Conservation (phyloP, 495 filamentous ascomycete species). For the Xylaria intraflava region DNA sequence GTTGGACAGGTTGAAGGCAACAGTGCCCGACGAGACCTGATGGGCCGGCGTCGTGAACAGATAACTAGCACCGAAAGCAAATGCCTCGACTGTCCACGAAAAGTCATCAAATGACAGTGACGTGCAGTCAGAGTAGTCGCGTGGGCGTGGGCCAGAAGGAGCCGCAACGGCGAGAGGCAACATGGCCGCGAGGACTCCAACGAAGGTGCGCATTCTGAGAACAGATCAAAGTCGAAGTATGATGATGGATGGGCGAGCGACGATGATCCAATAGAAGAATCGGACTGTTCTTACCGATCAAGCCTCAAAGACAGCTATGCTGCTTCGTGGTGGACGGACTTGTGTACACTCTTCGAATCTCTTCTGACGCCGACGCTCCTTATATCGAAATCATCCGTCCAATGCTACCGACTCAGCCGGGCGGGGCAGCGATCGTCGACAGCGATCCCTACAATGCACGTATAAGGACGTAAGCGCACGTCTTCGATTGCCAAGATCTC, state of each 20-base stretch:
- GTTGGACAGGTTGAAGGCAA: conserved; percentile 40
- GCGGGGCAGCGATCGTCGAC: no score
- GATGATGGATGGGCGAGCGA: neutral
- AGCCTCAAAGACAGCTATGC: no score
- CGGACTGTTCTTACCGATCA: neutral
- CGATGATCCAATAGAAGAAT: neutral
- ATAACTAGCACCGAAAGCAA: conserved; percentile 36
- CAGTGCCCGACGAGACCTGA: conserved; percentile 38
- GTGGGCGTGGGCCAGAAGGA: conserved; percentile 4
- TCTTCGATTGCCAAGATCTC: conserved; percentile 2
- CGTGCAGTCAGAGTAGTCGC: conserved; percentile 25
- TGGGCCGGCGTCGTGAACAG: conserved; percentile 39
- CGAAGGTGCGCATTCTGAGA: neutral
- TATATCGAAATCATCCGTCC: neutral
- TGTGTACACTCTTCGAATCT: neutral
- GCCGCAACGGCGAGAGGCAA: conserved; percentile 9
- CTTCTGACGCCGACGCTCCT: neutral
- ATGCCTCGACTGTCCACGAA: conserved; percentile 27
- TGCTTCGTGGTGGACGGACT: neutral
- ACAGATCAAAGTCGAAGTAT: neutral
- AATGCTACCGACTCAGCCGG: no score
- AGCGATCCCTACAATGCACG: neutral
- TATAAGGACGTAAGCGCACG: neutral
- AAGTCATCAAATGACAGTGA: conserved; percentile 26
- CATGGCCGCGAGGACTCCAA: neutral